Conservation (phyloP, 2,329 filamentous ascomycete genomes). For the Colletotrichum noveboracense region DNA sequence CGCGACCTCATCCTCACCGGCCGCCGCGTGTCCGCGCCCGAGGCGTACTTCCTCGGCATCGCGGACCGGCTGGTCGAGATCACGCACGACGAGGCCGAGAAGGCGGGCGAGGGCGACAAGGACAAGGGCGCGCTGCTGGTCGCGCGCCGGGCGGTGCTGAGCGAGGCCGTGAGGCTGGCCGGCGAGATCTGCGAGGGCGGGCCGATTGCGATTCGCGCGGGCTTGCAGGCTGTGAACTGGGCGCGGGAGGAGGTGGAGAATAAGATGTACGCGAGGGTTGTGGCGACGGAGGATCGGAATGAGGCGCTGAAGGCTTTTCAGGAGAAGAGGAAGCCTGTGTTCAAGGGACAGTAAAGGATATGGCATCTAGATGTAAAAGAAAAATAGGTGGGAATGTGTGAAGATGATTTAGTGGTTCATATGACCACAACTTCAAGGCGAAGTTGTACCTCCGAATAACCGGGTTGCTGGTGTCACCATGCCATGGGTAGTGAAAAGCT, state of each 20-base stretch:
- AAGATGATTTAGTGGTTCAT: background rate
- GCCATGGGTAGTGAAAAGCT: too few species aligned
- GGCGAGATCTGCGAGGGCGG: slow-evolving; percentile 88
- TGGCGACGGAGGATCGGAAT: slow-evolving; percentile 83
- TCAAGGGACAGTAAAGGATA: slow-evolving; percentile 53
- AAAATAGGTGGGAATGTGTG: background rate
- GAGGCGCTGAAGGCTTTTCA: slow-evolving; percentile 88
- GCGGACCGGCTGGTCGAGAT: slow-evolving; percentile 91
- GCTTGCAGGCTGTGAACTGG: slow-evolving; percentile 77
- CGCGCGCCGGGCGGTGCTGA: slow-evolving; percentile 72
- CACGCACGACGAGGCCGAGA: slow-evolving; percentile 42
- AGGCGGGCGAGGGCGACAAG: slow-evolving; percentile 38
- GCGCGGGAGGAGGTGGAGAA: slow-evolving; percentile 82
- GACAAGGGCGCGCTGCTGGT: slow-evolving; percentile 51
- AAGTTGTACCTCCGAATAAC: rapidly evolving
- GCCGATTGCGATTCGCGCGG: slow-evolving; percentile 81
- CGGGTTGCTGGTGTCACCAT: background rate
- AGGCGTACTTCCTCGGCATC: slow-evolving; percentile 91
- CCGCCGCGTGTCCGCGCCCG: slow-evolving; percentile 79
- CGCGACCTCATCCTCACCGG: slow-evolving; percentile 91
- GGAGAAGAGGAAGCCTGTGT: slow-evolving; percentile 65
- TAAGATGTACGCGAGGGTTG: slow-evolving; percentile 82
- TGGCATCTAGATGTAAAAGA: rapidly evolving
- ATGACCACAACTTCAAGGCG: background rate
- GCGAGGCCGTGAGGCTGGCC: slow-evolving; percentile 79